phyloP scores from a whole-genome alignment of 2,329 filamentous ascomycete species.

The Calonectria pseudoreteaudii region DNA sequence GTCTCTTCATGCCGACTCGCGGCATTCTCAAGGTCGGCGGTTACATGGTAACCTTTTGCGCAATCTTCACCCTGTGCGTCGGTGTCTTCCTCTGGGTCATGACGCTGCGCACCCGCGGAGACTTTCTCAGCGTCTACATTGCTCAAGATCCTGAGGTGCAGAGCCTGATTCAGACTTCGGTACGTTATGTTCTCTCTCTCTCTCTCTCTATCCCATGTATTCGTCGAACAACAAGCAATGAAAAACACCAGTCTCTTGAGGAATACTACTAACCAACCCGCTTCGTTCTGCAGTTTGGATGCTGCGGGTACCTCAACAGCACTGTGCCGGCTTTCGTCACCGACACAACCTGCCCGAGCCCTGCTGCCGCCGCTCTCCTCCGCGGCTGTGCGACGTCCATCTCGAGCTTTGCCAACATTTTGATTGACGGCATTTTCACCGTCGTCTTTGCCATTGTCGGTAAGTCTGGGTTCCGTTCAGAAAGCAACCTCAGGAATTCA shows the following conservation, averaged over 20 bases:
- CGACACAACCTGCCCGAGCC: slow-evolving; percentile 75
- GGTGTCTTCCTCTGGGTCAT: slow-evolving; percentile 79
- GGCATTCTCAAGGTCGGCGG: slow-evolving; percentile 78
- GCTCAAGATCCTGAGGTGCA: slow-evolving; percentile 68
- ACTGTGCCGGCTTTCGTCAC: slow-evolving; percentile 78
- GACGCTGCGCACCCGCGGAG: slow-evolving; percentile 75
- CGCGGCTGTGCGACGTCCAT: slow-evolving; percentile 78
- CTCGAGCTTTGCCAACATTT: slow-evolving; percentile 75
- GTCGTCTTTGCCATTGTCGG: slow-evolving; percentile 83
- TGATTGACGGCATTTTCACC: slow-evolving; percentile 83
- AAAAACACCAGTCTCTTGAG: neutral
- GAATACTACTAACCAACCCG: neutral
- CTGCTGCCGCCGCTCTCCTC: slow-evolving; percentile 76
- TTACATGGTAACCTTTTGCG: slow-evolving; percentile 72
- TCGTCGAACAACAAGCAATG: neutral
- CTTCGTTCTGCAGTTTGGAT: slow-evolving; percentile 69
- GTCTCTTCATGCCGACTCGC: slow-evolving; percentile 74
- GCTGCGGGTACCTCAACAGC: slow-evolving; percentile 83
- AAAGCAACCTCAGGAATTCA: neutral
- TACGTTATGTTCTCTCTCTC: slow-evolving; percentile 50
- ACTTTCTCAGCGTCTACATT: slow-evolving; percentile 72
- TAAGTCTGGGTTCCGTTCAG: slow-evolving; percentile 42
- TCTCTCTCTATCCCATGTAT: too few species aligned
- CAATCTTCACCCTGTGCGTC: slow-evolving; percentile 73
- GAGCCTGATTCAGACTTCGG: slow-evolving; percentile 76